Conservation (phyloP, 2,329 filamentous ascomycete genomes). For the Neofusicoccum kwambonambiense region DNA sequence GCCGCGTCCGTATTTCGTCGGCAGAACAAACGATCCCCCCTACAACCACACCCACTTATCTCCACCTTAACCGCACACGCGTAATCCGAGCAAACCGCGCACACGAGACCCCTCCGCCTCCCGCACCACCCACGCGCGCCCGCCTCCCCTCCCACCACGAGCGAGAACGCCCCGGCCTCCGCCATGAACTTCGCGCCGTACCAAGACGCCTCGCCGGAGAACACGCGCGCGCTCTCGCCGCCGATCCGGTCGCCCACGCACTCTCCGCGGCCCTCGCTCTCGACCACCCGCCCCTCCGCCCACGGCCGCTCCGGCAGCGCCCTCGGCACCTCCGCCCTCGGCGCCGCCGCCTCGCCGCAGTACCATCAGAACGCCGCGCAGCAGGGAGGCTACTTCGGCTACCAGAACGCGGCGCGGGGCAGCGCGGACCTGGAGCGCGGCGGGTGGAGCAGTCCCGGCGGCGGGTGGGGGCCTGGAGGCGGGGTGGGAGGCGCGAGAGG, state of each 20-base stretch:
- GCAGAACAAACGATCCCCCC: too few relatives aligned
- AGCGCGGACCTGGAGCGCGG: slow-evolving; percentile 24
- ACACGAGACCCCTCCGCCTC: too few relatives aligned
- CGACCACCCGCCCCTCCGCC: slow-evolving; percentile 29
- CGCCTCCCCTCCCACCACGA: neutral
- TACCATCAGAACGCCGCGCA: slow-evolving; percentile 37
- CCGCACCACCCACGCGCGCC: neutral
- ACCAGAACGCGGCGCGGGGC: neutral
- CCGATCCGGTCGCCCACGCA: slow-evolving; percentile 48
- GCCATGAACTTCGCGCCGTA: slow-evolving; percentile 80
- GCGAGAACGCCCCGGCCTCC: too few relatives aligned
- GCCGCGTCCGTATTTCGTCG: too few relatives aligned
- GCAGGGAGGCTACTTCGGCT: slow-evolving; percentile 30
- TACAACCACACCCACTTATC: too few relatives aligned
- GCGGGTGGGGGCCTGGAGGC: slow-evolving; percentile 34
- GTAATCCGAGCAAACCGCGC: too few relatives aligned
- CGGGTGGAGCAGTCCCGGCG: slow-evolving; percentile 29
- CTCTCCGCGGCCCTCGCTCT: slow-evolving; percentile 45
- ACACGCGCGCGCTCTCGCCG: slow-evolving; percentile 76
- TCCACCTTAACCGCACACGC: too few relatives aligned
- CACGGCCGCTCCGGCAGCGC: slow-evolving; percentile 31
- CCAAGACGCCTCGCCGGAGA: slow-evolving; percentile 87
- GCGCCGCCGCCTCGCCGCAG: slow-evolving; percentile 19
- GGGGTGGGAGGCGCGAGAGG: slow-evolving; percentile 53
- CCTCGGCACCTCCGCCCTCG: slow-evolving; percentile 31